Base-by-base conservation (phyloP, 805 yeast species). In the Ogataea methylovora region DNA sequence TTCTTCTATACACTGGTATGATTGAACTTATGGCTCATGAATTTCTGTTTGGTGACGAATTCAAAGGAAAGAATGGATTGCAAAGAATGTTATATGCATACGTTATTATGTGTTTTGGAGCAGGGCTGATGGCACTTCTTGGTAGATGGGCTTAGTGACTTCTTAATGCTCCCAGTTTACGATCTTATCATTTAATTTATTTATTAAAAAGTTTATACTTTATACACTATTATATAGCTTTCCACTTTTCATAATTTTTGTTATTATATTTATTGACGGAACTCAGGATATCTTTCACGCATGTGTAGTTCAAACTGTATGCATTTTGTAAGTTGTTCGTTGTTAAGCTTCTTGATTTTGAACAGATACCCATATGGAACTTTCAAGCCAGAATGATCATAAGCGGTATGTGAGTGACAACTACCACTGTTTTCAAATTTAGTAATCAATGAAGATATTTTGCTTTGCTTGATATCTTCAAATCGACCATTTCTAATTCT, bases 21-120 rank as follows among this genome's bases (percentile, higher is more conserved):
- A 84, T 84, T 10, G 94, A 84, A 54, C 61, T 84, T 37, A 71
- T 84, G 79, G 92, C 90, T 3, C 79, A 76, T 45, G 94, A 84
- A 45, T 77, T 80, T 48, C 60, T 79, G 37, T 72, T 67, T 51
- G 67, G 80, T 14, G 72, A 67, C 35, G 80, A 74, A 44, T 76
- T 82, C 52, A 76, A 75, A 46, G 79, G 83, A n/a, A 52, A 60
- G n/a, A 60, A 56, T 24, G 75, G 79, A 2, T 61, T 73, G 31
- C 63, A 61, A 39, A 72, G 59, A 38, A 72, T 72, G 71, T 34
- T 74, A 11, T 39, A 45, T 26, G 84, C 79, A 8, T 77, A 65
- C 48, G 43, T 67, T 34, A 60, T 67, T 26, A 73, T 73, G 72
- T 69, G 75, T 46, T 46, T 60, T 32, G 88, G 88, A 44, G 79